Evolutionary conservation across 1,139 yeast genomes (phyloP).

Genomic region (Nadsonia commutata): DNA sequence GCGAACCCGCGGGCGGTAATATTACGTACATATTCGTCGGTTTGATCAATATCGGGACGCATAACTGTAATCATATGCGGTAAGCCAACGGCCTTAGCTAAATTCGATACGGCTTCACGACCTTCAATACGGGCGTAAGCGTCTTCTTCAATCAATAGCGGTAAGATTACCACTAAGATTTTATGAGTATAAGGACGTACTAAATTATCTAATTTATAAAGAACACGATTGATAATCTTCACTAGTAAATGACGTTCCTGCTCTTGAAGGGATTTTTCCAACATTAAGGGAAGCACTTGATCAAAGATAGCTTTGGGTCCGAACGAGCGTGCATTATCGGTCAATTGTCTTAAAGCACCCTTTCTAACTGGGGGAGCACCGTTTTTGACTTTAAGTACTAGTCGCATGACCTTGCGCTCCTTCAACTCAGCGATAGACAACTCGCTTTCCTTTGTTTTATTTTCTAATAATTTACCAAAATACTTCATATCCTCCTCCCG

Average conservation of each 20-base stretch:
- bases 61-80: slow-evolving; percentile 62
- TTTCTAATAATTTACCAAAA: slow-evolving; percentile 46
- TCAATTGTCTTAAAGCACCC: slow-evolving; percentile 50
- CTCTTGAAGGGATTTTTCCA: slow-evolving; percentile 62
- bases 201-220: slow-evolving; percentile 48
- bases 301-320: slow-evolving; percentile 62
- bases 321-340: slow-evolving; percentile 46
- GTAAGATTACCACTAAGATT: slow-evolving; percentile 61
- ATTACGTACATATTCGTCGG: slow-evolving; percentile 71
- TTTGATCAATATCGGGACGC: slow-evolving; percentile 70
- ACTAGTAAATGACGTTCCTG: slow-evolving; percentile 75
- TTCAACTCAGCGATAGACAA: slow-evolving; percentile 38
- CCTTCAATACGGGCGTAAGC: slow-evolving; percentile 61
- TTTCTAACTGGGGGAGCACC: slow-evolving; percentile 60
- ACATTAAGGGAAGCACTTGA: slow-evolving; percentile 55
- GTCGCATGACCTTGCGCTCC: slow-evolving; percentile 47
- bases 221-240: slow-evolving; percentile 56
- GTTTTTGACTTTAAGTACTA: slow-evolving; percentile 60
- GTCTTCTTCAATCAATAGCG: slow-evolving; percentile 71
- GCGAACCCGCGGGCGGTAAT: slow-evolving; percentile 72
- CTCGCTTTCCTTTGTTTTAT: slow-evolving; percentile 22
- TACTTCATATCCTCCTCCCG: slow-evolving; percentile 59
- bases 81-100: slow-evolving; percentile 73
- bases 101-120: slow-evolving; percentile 57
- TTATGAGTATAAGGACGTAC: slow-evolving; percentile 64